Conservation (phyloP, 1,284 basidiomycete species). For the Tranzscheliella williamsii region DNA sequence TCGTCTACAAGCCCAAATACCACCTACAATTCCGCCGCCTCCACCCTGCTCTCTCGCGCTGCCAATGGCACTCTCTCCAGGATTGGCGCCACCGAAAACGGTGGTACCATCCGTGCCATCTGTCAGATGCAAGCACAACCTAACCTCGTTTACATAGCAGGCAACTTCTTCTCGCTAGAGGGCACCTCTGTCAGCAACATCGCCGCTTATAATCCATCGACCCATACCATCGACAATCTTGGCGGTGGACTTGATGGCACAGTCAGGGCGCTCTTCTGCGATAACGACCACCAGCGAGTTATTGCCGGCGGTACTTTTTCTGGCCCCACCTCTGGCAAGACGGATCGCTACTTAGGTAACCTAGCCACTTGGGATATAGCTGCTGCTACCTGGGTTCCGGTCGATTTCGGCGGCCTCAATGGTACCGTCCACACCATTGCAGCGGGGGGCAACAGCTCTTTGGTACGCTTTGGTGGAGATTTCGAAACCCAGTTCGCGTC, state of each 20-base stretch:
- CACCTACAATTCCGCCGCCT: conserved; percentile 38
- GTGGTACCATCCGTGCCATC: conserved; percentile 58
- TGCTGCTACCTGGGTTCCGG: conserved; percentile 71
- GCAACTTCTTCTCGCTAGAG: conserved; percentile 57
- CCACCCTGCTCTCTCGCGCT: conserved; percentile 51
- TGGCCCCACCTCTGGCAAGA: conserved; percentile 52
- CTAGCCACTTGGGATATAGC: conserved; percentile 79
- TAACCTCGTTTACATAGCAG: conserved; percentile 57
- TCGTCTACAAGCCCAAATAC: conserved; percentile 32
- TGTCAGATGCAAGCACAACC: conserved; percentile 47
- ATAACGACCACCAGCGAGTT: conserved; percentile 71
- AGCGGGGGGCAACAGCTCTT: conserved; percentile 72
- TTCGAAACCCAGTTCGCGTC: conserved; percentile 68
- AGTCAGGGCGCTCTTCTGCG: conserved; percentile 80
- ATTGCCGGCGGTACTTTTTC: conserved; percentile 84
- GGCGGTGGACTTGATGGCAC: conserved; percentile 66
- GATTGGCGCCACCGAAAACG: conserved; percentile 53
- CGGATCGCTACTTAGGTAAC: conserved; percentile 65
- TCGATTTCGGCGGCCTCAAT: conserved; percentile 80
- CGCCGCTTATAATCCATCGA: conserved; percentile 42
- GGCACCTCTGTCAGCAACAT: conserved; percentile 47
- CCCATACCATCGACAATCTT: conserved; percentile 25
- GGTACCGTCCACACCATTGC: conserved; percentile 80
- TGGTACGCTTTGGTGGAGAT: conserved; percentile 83
- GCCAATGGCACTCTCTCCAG: conserved; percentile 49